phyloP scores from a whole-genome alignment of 2,329 filamentous ascomycete species.

The Nemania diffusa region DNA sequence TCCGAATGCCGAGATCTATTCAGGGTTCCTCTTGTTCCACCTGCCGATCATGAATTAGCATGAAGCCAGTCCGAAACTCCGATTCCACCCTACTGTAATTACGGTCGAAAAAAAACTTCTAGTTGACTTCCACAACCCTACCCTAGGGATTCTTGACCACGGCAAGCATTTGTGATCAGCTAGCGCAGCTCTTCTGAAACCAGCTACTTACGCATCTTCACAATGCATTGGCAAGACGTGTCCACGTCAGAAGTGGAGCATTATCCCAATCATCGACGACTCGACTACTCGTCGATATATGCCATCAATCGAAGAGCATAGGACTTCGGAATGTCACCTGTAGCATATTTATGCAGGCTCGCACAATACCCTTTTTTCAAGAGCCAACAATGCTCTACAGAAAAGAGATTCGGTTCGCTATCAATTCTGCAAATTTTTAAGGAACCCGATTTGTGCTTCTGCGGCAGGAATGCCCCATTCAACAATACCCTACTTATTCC shows the following conservation, averaged over 20 bases:
- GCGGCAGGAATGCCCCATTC: background rate
- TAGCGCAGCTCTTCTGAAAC: background rate
- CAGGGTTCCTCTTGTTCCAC: slow-evolving; percentile 1
- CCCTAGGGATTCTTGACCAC: background rate
- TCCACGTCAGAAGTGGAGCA: slow-evolving; percentile 25
- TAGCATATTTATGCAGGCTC: background rate
- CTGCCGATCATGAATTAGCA: slow-evolving; percentile 6
- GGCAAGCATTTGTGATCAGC: slow-evolving; percentile 10
- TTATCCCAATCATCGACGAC: background rate
- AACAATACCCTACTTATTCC: slow-evolving; percentile 8
- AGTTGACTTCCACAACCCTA: background rate
- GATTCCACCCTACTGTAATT: slow-evolving; percentile 7
- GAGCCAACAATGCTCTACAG: background rate
- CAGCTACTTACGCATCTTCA: background rate
- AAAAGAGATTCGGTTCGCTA: background rate
- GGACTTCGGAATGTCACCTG: background rate
- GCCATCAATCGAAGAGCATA: background rate
- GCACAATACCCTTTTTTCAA: background rate
- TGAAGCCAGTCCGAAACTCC: background rate
- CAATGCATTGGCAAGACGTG: slow-evolving; percentile 4
- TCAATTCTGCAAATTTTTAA: background rate
- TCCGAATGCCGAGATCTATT: slow-evolving; percentile 17
- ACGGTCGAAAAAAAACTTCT: background rate
- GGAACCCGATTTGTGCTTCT: background rate
- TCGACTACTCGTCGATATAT: background rate